Evolutionary conservation across 2,329 filamentous ascomycete genomes (phyloP).

Genomic region (Phoma sp.): DNA sequence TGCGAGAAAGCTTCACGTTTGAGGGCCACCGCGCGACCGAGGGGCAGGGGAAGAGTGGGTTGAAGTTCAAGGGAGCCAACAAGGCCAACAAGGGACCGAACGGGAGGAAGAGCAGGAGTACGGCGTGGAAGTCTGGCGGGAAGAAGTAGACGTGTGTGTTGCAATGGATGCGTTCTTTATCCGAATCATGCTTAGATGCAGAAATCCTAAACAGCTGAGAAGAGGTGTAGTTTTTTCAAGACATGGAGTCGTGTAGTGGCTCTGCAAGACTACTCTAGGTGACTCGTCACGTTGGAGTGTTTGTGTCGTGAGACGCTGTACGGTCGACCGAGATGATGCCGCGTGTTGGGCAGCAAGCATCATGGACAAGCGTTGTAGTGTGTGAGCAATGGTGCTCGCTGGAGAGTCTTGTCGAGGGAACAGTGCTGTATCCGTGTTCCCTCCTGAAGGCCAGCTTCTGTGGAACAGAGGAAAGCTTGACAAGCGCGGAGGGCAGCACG

Average conservation of each 20-base stretch:
- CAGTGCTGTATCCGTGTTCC: background rate
- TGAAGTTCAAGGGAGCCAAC: slow-evolving; percentile 63
- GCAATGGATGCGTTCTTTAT: background rate
- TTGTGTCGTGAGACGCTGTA: background rate
- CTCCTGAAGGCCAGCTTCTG: background rate
- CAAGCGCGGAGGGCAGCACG: slow-evolving; percentile 13
- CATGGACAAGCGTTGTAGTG: background rate
- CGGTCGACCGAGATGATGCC: background rate
- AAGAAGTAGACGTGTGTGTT: slow-evolving; percentile 7
- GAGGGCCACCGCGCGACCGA: slow-evolving; percentile 78
- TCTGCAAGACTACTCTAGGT: no score
- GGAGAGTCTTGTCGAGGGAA: background rate
- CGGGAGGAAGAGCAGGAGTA: slow-evolving; percentile 51
- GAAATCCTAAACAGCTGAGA: no score
- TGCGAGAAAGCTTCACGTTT: slow-evolving; percentile 76
- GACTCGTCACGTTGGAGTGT: no score
- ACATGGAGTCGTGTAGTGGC: no score
- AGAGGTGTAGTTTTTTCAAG: no score
- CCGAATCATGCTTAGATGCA: background rate
- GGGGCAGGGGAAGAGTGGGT: slow-evolving; percentile 68
- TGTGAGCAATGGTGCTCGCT: background rate
- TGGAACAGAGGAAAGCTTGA: slow-evolving; percentile 11
- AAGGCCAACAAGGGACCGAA: slow-evolving; percentile 55
- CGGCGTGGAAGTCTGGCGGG: slow-evolving; percentile 53
- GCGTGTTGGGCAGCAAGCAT: slow-evolving; percentile 8